Conservation (phyloP, 129 eudicot genomes). For the Helianthus tuberosus region DNA sequence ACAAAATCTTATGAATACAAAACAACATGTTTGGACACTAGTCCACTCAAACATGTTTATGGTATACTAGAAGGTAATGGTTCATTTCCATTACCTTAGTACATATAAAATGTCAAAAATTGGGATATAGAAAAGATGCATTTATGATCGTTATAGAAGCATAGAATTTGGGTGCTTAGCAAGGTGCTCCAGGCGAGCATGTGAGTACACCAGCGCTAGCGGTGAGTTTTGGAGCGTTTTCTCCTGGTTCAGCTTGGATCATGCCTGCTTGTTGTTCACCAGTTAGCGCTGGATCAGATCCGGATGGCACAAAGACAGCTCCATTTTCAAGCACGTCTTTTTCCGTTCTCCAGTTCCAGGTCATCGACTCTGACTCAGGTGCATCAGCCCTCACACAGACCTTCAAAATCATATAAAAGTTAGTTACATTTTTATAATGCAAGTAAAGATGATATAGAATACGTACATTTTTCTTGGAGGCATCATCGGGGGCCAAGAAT, state of each 20-base stretch:
- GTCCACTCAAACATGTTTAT: slow-evolving; percentile 17
- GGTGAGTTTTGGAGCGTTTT: slow-evolving; percentile 40
- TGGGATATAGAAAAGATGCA: neutral
- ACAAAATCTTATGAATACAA: neutral
- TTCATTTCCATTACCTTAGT: slow-evolving; percentile 20
- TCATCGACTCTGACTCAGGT: slow-evolving; percentile 37
- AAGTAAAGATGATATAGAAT: neutral
- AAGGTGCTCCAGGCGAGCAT: slow-evolving; percentile 42
- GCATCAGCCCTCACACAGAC: slow-evolving; percentile 66
- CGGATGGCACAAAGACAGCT: slow-evolving; percentile 60
- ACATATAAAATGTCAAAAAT: neutral
- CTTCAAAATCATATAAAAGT: slow-evolving; percentile 26
- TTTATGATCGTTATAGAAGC: neutral
- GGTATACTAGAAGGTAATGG: neutral
- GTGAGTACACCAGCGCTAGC: slow-evolving; percentile 52
- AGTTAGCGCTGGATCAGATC: slow-evolving; percentile 30
- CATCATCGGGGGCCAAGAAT: slow-evolving; percentile 54
- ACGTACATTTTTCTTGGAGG: slow-evolving; percentile 52
- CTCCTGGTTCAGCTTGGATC: slow-evolving; percentile 57
- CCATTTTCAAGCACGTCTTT: slow-evolving; percentile 60
- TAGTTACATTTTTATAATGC: too few species aligned
- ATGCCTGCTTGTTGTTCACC: slow-evolving; percentile 15
- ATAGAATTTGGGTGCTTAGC: slow-evolving; percentile 29
- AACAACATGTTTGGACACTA: neutral
- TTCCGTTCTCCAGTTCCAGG: slow-evolving; percentile 80